Evolutionary conservation across 352 stramenopile genomes (phyloP).

Genomic region (Phytophthora multivora): DNA sequence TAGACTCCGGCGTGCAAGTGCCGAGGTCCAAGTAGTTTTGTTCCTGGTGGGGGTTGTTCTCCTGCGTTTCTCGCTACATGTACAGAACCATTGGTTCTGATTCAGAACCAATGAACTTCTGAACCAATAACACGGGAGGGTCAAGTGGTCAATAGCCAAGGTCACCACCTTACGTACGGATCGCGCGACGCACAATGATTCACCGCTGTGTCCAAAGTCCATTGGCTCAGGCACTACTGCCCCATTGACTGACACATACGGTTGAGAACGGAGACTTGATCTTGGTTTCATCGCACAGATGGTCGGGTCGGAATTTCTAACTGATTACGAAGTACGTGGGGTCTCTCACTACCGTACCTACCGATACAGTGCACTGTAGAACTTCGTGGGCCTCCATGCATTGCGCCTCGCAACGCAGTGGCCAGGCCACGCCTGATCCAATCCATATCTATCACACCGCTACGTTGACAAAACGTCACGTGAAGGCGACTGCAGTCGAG

Average conservation of each 20-base stretch:
- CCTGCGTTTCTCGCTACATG: constrained; percentile 20
- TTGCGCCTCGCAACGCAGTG: too few species aligned
- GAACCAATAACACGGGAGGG: neutral
- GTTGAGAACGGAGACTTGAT: constrained; percentile 12
- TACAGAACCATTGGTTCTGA: too few species aligned
- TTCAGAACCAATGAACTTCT: too few species aligned
- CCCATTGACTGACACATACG: constrained; percentile 7
- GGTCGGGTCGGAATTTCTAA: constrained; percentile 12
- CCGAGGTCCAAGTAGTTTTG: constrained; percentile 9
- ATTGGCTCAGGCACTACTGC: constrained; percentile 5
- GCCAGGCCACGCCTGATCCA: neutral
- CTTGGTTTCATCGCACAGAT: constrained; percentile 20
- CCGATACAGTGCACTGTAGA: too few species aligned
- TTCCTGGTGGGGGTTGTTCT: constrained; percentile 7
- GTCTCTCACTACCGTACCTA: too few species aligned
- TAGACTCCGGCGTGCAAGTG: neutral
- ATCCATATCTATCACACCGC: constrained; percentile 23
- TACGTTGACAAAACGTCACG: constrained; percentile 15
- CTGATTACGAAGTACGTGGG: too few species aligned
- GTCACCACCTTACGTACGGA: neutral
- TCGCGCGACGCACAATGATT: constrained; percentile 2
- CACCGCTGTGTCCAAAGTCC: neutral
- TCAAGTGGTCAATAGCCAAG: neutral
- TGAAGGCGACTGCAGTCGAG: constrained; percentile 1
- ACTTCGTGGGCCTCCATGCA: neutral